These are phyloP conservation scores for Populus tremula DNA, from an alignment of 345 rosid genomes.

Conservation along the genomic window DNA sequence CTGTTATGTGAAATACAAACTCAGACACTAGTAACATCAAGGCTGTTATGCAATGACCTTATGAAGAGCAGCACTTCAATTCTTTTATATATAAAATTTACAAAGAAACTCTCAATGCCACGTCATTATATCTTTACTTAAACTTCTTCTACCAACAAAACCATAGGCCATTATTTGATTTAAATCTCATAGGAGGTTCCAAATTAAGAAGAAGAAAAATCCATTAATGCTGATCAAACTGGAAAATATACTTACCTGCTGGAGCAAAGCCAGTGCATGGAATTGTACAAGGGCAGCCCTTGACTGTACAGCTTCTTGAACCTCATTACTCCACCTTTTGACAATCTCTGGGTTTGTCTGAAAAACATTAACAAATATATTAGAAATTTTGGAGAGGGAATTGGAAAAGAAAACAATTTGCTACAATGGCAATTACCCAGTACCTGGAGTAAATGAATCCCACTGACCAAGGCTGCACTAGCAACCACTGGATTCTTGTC, in stretches of 20 bases:
- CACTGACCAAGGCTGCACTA: slow-evolving; percentile 98
- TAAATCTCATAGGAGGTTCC: not conserved
- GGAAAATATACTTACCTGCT: slow-evolving; percentile 52
- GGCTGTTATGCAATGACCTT: not conserved
- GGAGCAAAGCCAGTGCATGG: slow-evolving; percentile 88
- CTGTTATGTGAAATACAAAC: not conserved
- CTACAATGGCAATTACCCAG: not conserved
- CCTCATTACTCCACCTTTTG: slow-evolving; percentile 98
- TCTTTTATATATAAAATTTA: not conserved
- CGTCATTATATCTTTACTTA: not conserved
- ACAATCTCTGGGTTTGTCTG: slow-evolving; percentile 51
- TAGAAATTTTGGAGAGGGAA: not conserved
- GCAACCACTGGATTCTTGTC: slow-evolving; percentile 99
- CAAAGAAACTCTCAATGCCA: not conserved
- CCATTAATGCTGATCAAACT: slow-evolving; percentile 1
- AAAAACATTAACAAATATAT: not conserved
- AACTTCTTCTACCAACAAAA: not conserved
- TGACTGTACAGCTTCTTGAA: slow-evolving; percentile 97
- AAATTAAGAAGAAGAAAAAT: not conserved
- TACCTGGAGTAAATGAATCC: slow-evolving; percentile 95
- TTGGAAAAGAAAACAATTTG: not conserved
- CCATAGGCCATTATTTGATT: not conserved
- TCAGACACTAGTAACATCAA: not conserved
- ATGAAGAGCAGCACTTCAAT: not conserved
- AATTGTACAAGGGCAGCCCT: slow-evolving; percentile 97